These are phyloP conservation scores for Arabis hirsuta DNA, from an alignment of 345 rosid species.

Conservation along the genomic window DNA sequence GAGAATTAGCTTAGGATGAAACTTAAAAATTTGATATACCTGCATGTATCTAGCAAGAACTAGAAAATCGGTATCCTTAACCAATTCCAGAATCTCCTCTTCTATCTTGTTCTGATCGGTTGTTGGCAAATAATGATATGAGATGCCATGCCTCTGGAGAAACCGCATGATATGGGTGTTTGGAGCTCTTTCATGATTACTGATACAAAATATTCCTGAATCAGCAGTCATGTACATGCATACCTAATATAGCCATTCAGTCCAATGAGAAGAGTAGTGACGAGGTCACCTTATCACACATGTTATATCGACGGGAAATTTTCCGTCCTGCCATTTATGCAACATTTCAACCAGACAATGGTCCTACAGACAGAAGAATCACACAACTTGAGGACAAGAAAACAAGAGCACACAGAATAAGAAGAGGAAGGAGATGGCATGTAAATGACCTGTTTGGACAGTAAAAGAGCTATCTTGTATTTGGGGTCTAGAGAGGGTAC, in stretches of 20 bases:
- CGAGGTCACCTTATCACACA: conserved; percentile 82
- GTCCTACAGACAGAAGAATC: conserved; percentile 59
- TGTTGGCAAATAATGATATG: conserved; percentile 74
- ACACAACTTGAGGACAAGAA: neutral
- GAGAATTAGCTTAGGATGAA: conserved; percentile 10
- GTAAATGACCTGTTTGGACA: conserved; percentile 72
- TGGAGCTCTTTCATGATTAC: conserved; percentile 89
- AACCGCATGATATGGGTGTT: conserved; percentile 83
- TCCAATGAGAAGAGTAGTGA: neutral
- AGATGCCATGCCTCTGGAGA: conserved; percentile 85
- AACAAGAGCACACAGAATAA: neutral
- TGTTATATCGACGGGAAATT: conserved; percentile 82
- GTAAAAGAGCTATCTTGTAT: conserved; percentile 77
- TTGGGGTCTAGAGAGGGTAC: conserved; percentile 86
- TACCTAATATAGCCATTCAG: neutral
- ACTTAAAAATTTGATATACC: conserved; percentile 55
- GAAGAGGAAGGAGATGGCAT: neutral
- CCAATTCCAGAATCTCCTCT: conserved; percentile 77
- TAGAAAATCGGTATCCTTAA: conserved; percentile 80
- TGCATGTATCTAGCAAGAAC: conserved; percentile 99
- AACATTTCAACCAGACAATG: conserved; percentile 91
- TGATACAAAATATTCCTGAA: conserved; percentile 38
- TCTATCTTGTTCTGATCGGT: conserved; percentile 67
- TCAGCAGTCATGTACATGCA: conserved; percentile 20
- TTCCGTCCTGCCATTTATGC: conserved; percentile 90